phyloP scores from a whole-genome alignment of 2,329 filamentous ascomycete genomes.

The Monosporascus sp. region DNA sequence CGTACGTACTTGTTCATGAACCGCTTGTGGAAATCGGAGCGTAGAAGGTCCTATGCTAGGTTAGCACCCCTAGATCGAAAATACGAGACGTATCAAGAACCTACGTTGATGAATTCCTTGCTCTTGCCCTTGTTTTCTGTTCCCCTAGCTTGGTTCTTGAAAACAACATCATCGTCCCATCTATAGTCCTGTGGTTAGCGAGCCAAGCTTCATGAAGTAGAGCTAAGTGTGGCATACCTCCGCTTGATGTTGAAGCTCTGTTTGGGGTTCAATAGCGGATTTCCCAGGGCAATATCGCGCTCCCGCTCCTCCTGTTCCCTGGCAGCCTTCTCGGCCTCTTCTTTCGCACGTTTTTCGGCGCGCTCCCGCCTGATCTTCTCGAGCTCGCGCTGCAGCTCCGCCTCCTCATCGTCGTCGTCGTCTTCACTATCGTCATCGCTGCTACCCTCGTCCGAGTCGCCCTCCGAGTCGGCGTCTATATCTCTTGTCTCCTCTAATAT shows the following conservation, averaged over 20 bases:
- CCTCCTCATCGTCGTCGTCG: slow-evolving; percentile 72
- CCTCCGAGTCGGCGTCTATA: slow-evolving; percentile 73
- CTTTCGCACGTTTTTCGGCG: slow-evolving; percentile 72
- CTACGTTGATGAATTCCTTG: slow-evolving; percentile 95
- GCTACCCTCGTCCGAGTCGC: slow-evolving; percentile 46
- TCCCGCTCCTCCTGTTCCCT: slow-evolving; percentile 80
- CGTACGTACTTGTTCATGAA: slow-evolving; percentile 77
- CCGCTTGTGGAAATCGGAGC: slow-evolving; percentile 94
- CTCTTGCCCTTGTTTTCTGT: slow-evolving; percentile 84
- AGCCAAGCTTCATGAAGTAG: neutral
- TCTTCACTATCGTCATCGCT: slow-evolving; percentile 40
- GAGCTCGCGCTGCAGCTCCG: slow-evolving; percentile 84
- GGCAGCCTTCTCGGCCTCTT: slow-evolving; percentile 75
- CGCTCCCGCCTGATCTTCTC: slow-evolving; percentile 90
- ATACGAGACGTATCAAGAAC: slow-evolving; percentile 24
- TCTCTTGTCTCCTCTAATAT: slow-evolving; percentile 85
- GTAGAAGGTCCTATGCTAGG: slow-evolving; percentile 63
- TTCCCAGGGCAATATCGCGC: slow-evolving; percentile 83
- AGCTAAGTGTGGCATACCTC: slow-evolving; percentile 27
- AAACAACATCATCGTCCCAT: slow-evolving; percentile 98
- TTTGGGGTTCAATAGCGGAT: slow-evolving; percentile 78
- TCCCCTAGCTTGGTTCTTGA: slow-evolving; percentile 95
- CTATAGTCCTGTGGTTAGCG: slow-evolving; percentile 31
- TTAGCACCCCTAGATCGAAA: slow-evolving; percentile 16
- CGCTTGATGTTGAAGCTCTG: slow-evolving; percentile 85